Evolutionary conservation across 108 stramenopile species (phyloP).

Genomic region (Phaeodactylum tricornutum): DNA sequence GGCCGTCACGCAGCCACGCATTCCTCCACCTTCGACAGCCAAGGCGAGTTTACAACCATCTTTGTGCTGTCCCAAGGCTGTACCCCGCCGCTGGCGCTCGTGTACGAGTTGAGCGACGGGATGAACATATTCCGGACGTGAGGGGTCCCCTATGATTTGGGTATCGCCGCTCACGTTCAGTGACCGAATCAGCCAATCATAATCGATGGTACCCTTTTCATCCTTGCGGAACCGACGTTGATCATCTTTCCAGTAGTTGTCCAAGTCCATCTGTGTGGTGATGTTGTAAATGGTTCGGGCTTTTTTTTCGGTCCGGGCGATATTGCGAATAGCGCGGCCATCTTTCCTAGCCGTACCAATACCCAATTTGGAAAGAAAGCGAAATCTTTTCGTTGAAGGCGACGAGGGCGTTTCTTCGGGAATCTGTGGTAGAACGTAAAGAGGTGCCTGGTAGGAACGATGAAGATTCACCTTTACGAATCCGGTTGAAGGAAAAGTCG

Average conservation of each 20-base stretch:
- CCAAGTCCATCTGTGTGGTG: conserved; percentile 22
- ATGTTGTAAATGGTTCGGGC: conserved; percentile 10
- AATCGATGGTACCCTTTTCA: conserved; percentile 36
- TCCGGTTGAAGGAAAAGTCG: no score
- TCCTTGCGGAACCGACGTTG: conserved; percentile 27
- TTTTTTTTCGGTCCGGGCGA: neutral
- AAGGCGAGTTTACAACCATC: conserved; percentile 75
- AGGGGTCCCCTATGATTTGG: conserved; percentile 53
- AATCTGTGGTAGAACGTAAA: no score
- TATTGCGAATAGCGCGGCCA: no score
- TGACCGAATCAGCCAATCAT: conserved; percentile 34
- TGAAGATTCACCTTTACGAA: no score
- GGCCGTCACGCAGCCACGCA: conserved; percentile 92
- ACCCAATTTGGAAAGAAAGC: no score
- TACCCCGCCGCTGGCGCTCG: conserved; percentile 25
- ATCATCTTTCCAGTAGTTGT: conserved; percentile 43
- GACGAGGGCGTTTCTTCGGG: no score
- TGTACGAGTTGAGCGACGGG: conserved; percentile 66
- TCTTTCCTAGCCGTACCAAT: no score
- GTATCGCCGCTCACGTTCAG: conserved; percentile 69
- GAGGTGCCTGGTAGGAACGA: no score
- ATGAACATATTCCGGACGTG: conserved; percentile 48
- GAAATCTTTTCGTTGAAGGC: no score
- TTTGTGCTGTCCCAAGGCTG: neutral
- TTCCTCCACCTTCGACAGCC: conserved; percentile 92